Evolutionary conservation across 2,329 filamentous ascomycete genomes (phyloP), one percentile per base, ranked within the genome.

Genomic region (Rhytidhysteron rufulum): DNA sequence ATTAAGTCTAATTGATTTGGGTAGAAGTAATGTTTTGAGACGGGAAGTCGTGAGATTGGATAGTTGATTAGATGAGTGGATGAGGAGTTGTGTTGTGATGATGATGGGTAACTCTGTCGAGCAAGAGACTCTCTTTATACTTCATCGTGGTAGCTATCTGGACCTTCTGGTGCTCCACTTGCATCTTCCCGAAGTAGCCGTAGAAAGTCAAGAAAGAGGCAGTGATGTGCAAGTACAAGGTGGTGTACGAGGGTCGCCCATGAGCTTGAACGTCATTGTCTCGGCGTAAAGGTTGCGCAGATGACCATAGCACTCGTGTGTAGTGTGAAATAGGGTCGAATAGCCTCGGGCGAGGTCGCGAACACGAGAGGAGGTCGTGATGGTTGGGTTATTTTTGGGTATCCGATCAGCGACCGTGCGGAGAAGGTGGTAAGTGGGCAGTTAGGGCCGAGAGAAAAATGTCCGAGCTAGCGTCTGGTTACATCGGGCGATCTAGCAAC

Each of bases 351-450:
- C 24, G 54, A 47, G 51, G 49, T 20, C 33, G 41, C 43, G 36
- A 44, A 55, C 50, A 55, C 55, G 54, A 58, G 55, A 48, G 41
- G 41, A 19, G 7, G 42, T 48, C 46, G 54, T 53, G 54, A 55
- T 48, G 50, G 49, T 47, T 34, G 6, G 39, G 40, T 33, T 64
- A 62, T 62, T 62, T 62, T 63, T 62, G 53, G 58, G 41, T n/a
- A n/a, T n/a, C n/a, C n/a, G n/a, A n/a, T n/a, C n/a, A n/a, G n/a
- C n/a, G n/a, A n/a, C n/a, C n/a, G n/a, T n/a, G n/a, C n/a, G n/a
- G n/a, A n/a, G n/a, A n/a, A n/a, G n/a, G 51, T 31, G 40, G 22
- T 41, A 44, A 40, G 32, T 43, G 42, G 25, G 40, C 43, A 30
- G 36, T 36, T 31, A 32, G 43, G 56, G 50, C 49, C 53, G 53